Evolutionary conservation across 345 rosid species (phyloP), one percentile per base, ranked within the genome.

Genomic region (Euphorbia pulcherrima): DNA sequence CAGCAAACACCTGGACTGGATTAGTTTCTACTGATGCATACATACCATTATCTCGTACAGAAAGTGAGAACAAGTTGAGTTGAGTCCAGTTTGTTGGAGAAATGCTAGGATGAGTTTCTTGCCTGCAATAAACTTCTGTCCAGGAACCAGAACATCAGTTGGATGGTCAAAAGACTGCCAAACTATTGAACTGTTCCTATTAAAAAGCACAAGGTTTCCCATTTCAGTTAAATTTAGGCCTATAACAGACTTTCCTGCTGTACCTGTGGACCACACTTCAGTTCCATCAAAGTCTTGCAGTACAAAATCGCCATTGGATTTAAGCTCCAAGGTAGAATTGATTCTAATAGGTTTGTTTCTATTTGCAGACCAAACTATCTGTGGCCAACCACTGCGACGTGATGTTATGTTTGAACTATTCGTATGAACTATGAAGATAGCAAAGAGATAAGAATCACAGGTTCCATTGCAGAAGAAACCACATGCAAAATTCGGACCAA

Each of bases 91-190:
- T 37, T 56, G 63, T 37, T 8, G 27, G 27, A 11, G 70, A 72
- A 54, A 28, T 39, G 27, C 62, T 73, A 29, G 77, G 65, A 64
- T 50, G 28, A 78, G 62, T 48, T 54, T 60, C 64, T 61, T 62
- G 1, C 70, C 74, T 26, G 29, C 12, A 28, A 11, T 28, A 5
- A 78, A 41, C 56, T 50, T 82, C 41, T 75, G 79, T 0, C 71
- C 73, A 13, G 79, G 78, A 53, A 88, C 74, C 60, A 86, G 82
- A 17, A 82, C 78, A 67, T 88, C 82, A 0, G 79, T 83, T 0
- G 89, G 87, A 14, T 62, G 70, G 74, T 83, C 83, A 64, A 88
- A 88, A 55, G 87, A 84, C 46, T 86, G 87, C 89, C 89, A 87
- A 26, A 84, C 65, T n/a, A 41, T 33, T 11, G 5, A 24, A 11